Percentiles rank a stretch among this genome's conserved stretches.
These are phyloP conservation scores for Apocynum venetum DNA, from an alignment of 257 asterid species.

Conservation along the genomic window DNA sequence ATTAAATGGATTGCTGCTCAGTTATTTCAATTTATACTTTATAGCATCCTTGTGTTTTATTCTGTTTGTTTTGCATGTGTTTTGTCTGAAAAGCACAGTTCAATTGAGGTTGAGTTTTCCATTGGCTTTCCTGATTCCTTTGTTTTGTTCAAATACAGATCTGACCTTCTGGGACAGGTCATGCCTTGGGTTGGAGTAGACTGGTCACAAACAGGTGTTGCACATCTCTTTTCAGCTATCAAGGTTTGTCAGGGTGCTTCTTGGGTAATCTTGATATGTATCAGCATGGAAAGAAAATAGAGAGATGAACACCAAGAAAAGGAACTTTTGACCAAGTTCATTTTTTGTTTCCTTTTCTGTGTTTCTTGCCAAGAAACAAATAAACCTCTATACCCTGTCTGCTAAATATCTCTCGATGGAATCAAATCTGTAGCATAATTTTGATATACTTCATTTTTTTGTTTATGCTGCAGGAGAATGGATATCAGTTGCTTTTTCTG, in stretches of 20 bases:
- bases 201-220: constrained; percentile 96
- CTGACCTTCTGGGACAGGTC: constrained; percentile 91
- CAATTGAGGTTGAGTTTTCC: neutral
- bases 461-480: constrained; percentile 76
- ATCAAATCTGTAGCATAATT: neutral
- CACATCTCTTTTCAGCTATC: constrained; percentile 94
- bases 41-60: neutral
- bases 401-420: neutral
- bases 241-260: constrained; percentile 44
- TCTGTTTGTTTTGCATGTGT: neutral
- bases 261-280: neutral
- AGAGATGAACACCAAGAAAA: neutral
- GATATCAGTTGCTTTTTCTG: constrained; percentile 88
- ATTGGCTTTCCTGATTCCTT: constrained; percentile 2
- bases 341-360: neutral
- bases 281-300: neutral
- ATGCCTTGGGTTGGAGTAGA: constrained; percentile 99
- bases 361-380: neutral
- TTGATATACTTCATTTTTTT: neutral
- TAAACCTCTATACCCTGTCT: neutral
- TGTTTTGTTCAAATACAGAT: constrained; percentile 37
- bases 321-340: neutral
- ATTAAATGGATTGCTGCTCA: neutral
- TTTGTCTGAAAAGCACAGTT: neutral
- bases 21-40: neutral